These are phyloP conservation scores for Graphium sp. DNA, from an alignment of 2,329 filamentous ascomycete species.

Conservation along the genomic window DNA sequence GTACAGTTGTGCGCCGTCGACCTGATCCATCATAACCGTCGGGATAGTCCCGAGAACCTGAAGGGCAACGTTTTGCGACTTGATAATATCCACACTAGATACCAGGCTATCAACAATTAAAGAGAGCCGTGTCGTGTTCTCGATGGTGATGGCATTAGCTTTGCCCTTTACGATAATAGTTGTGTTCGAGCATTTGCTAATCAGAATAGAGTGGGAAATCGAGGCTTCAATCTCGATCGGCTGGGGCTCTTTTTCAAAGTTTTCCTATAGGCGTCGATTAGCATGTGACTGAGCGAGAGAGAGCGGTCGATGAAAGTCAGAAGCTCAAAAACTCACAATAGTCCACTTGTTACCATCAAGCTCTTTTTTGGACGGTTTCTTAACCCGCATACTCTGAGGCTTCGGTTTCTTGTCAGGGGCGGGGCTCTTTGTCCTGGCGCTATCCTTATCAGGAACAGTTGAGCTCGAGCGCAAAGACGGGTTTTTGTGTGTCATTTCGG, in stretches of 20 bases:
- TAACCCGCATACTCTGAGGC: constrained; percentile 68
- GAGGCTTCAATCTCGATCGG: constrained; percentile 69
- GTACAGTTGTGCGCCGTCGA: constrained; percentile 80
- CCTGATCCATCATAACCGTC: constrained; percentile 80
- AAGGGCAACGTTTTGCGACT: constrained; percentile 85
- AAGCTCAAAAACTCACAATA: constrained; percentile 35
- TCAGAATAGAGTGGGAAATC: constrained; percentile 77
- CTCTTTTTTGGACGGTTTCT: constrained; percentile 66
- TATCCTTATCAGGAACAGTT: constrained; percentile 44
- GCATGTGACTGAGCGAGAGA: neutral
- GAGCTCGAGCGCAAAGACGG: constrained; percentile 63
- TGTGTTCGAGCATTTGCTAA: constrained; percentile 80
- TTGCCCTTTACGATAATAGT: constrained; percentile 85
- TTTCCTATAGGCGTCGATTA: constrained; percentile 41
- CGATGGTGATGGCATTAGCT: constrained; percentile 89
- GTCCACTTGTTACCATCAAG: constrained; percentile 88
- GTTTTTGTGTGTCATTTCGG: constrained; percentile 98
- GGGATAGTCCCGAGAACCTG: constrained; percentile 77
- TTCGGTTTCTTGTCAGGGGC: constrained; percentile 79
- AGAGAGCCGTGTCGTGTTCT: constrained; percentile 73
- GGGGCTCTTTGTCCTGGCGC: constrained; percentile 59
- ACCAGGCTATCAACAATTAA: constrained; percentile 82
- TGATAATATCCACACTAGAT: constrained; percentile 86
- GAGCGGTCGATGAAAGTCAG: neutral
- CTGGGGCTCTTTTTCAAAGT: constrained; percentile 61